Evolutionary conservation across 129 eudicot genomes (phyloP).

Genomic region (Deinandra increscens): DNA sequence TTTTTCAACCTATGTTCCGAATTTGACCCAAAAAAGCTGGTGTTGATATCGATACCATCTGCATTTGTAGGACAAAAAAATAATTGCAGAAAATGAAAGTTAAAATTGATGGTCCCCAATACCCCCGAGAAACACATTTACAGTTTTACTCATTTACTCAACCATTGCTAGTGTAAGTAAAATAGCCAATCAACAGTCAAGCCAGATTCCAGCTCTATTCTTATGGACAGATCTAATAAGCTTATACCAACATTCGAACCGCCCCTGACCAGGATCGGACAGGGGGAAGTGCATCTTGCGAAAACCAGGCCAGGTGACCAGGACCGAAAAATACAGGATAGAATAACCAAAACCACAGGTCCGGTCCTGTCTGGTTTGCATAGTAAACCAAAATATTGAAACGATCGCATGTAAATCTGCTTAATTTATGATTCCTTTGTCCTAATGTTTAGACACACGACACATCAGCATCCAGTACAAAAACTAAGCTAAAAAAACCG

Average conservation of each 20-base stretch:
- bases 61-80: neutral
- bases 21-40: neutral
- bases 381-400: conserved; percentile 5
- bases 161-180: neutral
- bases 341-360: neutral
- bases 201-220: neutral
- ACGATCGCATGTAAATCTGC: conserved; percentile 10
- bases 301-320: neutral
- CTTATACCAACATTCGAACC: neutral
- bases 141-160: neutral
- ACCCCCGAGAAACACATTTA: neutral
- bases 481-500: conserved; percentile 19
- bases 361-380: neutral
- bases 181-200: neutral
- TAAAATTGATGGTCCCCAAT: neutral
- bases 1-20: neutral
- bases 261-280: neutral
- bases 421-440: conserved; percentile 6
- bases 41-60: conserved; percentile 1
- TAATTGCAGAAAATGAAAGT: neutral
- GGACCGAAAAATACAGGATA: neutral
- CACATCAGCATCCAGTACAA: conserved; percentile 25
- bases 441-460: conserved; percentile 23
- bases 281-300: neutral
- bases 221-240: neutral